Conservation (phyloP, 345 rosid genomes). For the Citrus reticulata region DNA sequence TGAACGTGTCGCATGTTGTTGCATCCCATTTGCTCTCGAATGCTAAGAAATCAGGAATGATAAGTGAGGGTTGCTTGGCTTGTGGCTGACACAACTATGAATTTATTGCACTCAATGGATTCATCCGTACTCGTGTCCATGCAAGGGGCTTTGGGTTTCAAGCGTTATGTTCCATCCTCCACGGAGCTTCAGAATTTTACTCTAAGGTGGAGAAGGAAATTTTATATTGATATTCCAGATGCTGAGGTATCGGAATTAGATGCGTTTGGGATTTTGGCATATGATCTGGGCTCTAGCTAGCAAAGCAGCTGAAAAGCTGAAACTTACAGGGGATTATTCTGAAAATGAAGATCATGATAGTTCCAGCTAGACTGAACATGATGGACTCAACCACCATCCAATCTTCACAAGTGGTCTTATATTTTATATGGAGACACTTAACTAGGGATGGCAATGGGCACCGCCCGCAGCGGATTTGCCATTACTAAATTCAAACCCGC, state of each 20-base stretch:
- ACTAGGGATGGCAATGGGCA: too few species aligned
- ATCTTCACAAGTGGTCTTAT: neutral
- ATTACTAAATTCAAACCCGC: too few species aligned
- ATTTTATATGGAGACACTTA: constrained; percentile 16
- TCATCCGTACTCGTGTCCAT: constrained; percentile 9
- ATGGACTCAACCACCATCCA: neutral
- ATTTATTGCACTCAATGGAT: neutral
- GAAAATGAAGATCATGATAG: neutral
- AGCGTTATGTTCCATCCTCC: constrained; percentile 26
- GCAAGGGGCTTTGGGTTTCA: constrained; percentile 42
- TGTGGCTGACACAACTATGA: constrained; percentile 17
- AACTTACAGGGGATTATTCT: too few species aligned
- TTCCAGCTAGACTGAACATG: neutral
- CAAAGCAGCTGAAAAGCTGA: constrained; percentile 20
- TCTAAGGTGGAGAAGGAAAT: constrained; percentile 20
- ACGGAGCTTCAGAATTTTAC: constrained; percentile 30
- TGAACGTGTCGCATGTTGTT: too few species aligned
- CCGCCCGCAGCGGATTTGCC: too few species aligned
- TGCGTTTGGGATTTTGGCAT: constrained; percentile 24
- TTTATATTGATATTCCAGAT: neutral
- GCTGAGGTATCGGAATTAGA: constrained; percentile 8
- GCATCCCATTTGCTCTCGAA: too few species aligned
- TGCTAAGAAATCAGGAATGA: too few species aligned
- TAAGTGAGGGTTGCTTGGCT: constrained; percentile 37
- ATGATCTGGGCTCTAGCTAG: constrained; percentile 27